Evolutionary conservation across 495 filamentous ascomycete species (phyloP).

Genomic region (Xylaria acuta): DNA sequence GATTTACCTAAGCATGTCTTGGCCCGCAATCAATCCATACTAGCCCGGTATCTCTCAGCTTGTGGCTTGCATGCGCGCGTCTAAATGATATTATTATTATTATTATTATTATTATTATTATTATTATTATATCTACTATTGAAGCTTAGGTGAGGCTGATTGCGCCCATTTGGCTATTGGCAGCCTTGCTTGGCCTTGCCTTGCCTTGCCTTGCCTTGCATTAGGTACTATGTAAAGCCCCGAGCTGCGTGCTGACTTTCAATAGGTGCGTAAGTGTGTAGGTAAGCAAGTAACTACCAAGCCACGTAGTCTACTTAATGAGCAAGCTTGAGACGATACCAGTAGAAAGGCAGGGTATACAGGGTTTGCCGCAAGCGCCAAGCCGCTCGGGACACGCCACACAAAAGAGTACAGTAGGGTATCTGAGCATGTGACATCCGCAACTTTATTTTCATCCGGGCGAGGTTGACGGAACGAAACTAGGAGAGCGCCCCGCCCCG

Average conservation of each 20-base stretch:
- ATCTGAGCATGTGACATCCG: not conserved
- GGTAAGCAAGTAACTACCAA: no score
- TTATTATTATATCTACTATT: not conserved
- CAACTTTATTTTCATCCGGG: not conserved
- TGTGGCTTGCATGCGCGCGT: not conserved
- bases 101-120: not conserved
- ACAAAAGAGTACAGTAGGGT: no score
- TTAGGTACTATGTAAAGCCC: no score
- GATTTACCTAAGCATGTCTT: not conserved
- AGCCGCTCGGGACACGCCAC: not conserved
- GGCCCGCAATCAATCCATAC: not conserved
- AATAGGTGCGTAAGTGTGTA: no score
- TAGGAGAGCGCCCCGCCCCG: not conserved
- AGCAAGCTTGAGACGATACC: not conserved
- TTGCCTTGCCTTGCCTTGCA: not conserved
- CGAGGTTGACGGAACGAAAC: not conserved
- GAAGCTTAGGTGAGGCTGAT: constrained; percentile 8
- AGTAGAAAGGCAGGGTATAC: not conserved
- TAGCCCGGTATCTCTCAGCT: not conserved
- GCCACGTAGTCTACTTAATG: not conserved
- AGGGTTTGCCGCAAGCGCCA: not conserved
- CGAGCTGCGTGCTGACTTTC: no score
- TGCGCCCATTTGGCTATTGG: not conserved
- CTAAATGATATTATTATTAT: not conserved
- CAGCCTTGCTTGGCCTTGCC: constrained; percentile 14